A percentile compares a stretch with the other conserved stretches of the same genome.
Conservation (phyloP, 805 yeast species). For the Candida nonsorbophila region DNA sequence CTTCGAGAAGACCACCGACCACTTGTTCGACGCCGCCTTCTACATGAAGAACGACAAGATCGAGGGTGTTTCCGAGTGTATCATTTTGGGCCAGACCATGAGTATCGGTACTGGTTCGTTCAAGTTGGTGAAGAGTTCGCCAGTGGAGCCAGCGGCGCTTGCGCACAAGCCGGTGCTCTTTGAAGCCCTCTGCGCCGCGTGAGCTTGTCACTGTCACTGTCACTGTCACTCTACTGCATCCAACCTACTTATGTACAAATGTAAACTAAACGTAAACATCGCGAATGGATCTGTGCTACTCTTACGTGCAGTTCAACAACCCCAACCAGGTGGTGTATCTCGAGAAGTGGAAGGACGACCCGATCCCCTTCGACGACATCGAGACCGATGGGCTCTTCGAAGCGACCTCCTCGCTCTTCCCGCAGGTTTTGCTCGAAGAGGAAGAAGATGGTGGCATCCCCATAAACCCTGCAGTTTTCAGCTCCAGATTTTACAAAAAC, state of each 20-base stretch:
- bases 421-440: constrained; percentile 32
- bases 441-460: constrained; percentile 37
- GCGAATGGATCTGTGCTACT: constrained; percentile 5
- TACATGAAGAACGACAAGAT: constrained; percentile 93
- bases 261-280: too few relatives aligned
- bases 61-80: constrained; percentile 97
- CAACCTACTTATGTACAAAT: constrained; percentile 3
- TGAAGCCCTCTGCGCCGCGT: constrained; percentile 2
- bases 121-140: constrained; percentile 68
- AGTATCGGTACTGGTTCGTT: constrained; percentile 96
- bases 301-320: constrained; percentile 30
- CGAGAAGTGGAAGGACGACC: constrained; percentile 38
- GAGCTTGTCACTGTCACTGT: neutral
- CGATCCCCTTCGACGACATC: constrained; percentile 36
- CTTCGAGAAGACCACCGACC: constrained; percentile 97
- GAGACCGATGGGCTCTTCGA: constrained; percentile 34
- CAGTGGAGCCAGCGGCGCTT: constrained; percentile 2
- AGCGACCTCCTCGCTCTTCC: constrained; percentile 30
- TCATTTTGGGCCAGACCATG: constrained; percentile 97
- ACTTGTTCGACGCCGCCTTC: constrained; percentile 95
- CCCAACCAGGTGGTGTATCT: constrained; percentile 35
- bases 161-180: constrained; percentile 1
- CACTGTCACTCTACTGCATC: neutral
- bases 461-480: constrained; percentile 28
- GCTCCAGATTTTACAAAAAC: constrained; percentile 35